Evolutionary conservation across 345 rosid species (phyloP), one percentile per base, ranked within the genome.

Genomic region (Kernera saxatilis): DNA sequence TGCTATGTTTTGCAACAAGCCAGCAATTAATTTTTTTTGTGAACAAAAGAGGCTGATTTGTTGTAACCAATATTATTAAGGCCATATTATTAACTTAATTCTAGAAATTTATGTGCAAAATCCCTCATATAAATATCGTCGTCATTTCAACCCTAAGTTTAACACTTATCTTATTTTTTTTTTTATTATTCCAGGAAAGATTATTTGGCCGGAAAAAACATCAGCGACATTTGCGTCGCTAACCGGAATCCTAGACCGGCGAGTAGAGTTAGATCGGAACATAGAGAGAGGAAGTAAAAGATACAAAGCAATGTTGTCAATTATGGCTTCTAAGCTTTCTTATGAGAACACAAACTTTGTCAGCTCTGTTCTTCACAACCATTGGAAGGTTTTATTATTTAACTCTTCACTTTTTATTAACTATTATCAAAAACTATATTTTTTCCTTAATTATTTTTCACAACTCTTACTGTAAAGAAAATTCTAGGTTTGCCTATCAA

Each of bases 241-340:
- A 45, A 7, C 39, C n/a, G 88, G 81, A 62, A 33, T 36, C 14
- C 1, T 72, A 18, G 86, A 87, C 63, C 25, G 21, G 25, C 70
- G 88, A 64, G 29, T 81, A 23, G 89, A 79, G 6, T 70, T 87
- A 33, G 84, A 82, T 72, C 8, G 17, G 30, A 74, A 9, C 8
- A 69, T 85, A 4, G 52, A 50, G 66, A 78, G 33, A 5, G 81
- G 70, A 11, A 70, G 67, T 64, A 23, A 46, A 10, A 72, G 67
- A 64, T 85, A 87, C 70, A 73, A 77, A 56, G 73, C 83, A 9
- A 62, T 74, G 32, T 71, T 87, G 55, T 77, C 88, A 18, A 61
- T 79, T 19, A 87, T 85, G 88, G 87, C 89, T 35, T 50, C 89
- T 45, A 87, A 87, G 66, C 27, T 85, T 6, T 70, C 88, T 6